Evolutionary conservation across 2,329 filamentous ascomycete species (phyloP), one percentile per base, ranked within the genome.

Genomic region (Thielaviopsis musarum): DNA sequence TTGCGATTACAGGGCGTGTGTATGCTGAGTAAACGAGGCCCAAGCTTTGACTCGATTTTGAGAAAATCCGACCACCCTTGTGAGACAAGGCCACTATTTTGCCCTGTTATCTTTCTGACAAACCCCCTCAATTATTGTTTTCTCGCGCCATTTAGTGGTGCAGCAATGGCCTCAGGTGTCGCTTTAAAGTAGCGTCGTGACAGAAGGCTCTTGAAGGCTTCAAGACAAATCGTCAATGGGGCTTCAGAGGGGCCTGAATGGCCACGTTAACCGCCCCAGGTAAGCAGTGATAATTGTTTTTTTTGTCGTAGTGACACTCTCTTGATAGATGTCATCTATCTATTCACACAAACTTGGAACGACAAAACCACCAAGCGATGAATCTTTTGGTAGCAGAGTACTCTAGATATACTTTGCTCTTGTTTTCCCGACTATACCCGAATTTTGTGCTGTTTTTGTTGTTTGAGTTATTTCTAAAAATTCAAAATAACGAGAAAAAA

Each of bases 181-280:
- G 26, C 56, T 51, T 26, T 12, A n/a, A 60, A 21, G 53, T 60
- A 60, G 53, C 22, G 58, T 52, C 54, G 41, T 60, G 41, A 60
- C 58, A 60, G 58, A 53, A 60, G 58, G 19, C 52, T 45, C 26
- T 22, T 17, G 24, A 38, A 13, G 48, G 56, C 56, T 28, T 58
- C 56, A 58, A 19, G 26, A 41, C 34, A 41, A 51, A n/a, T 28
- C 22, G 38, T 21, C 15, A 28, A 30, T n/a, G 19, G 28, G 21
- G 53, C 54, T 57, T 56, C 19, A 60, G 58, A 60, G 53, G 58
- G 58, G 24, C 52, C 24, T 30, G 17, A 10, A 28, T 30, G 13
- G 17, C 3, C 7, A 10, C 52, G 5, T 26, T 5, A n/a, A 54
- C 52, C 19, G 48, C 10, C 15, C 12, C 13, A 19, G 9, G 9